phyloP scores from a whole-genome alignment of 305 asterid species.

The Solanum hybrid region DNA sequence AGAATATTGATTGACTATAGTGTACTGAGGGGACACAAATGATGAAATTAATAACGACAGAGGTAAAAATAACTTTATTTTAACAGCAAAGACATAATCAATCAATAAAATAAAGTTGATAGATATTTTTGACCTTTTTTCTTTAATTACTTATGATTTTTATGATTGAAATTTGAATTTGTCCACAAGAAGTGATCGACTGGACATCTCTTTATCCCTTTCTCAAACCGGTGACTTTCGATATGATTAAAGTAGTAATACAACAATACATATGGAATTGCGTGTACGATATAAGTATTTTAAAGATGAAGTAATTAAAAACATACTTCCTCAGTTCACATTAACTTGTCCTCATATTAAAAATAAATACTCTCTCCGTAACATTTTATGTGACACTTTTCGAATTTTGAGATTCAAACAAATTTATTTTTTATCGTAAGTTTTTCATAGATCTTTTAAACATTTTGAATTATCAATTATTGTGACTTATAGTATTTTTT shows the following conservation, averaged over 20 bases:
- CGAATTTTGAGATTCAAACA: accelerated
- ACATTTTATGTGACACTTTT: too few species aligned
- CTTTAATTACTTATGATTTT: background rate
- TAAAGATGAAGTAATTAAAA: background rate
- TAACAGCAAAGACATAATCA: too few species aligned
- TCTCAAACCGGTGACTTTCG: background rate
- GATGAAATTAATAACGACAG: too few species aligned
- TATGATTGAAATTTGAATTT: background rate
- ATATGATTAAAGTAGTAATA: background rate
- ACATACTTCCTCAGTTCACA: background rate
- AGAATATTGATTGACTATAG: background rate
- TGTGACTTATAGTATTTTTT: too few species aligned
- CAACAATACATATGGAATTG: background rate
- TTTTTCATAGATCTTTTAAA: too few species aligned
- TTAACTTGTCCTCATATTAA: background rate
- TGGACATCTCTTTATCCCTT: background rate
- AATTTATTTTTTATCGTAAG: too few species aligned
- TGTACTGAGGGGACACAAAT: background rate
- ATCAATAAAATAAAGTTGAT: too few species aligned
- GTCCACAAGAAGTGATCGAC: background rate
- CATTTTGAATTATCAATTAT: too few species aligned
- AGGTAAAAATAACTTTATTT: too few species aligned
- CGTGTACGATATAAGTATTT: background rate
- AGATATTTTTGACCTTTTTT: too few species aligned
- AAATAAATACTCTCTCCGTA: too few species aligned